Percentiles rank a stretch among this genome's conserved stretches.
Conservation (phyloP, 371 early-diverging fungal species). For the Lichtheimia hyalospora region DNA sequence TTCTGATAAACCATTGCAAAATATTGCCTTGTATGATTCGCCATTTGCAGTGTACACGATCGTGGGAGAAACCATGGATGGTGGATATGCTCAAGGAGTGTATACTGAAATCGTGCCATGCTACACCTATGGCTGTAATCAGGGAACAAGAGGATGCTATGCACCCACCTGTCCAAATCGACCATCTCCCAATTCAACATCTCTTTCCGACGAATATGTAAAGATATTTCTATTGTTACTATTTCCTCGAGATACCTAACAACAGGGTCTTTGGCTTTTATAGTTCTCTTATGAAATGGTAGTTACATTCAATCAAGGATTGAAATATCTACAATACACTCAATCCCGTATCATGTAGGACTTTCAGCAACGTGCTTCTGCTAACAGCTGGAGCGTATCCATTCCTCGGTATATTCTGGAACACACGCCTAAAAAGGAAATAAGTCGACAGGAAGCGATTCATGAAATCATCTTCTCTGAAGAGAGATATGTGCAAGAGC, state of each 20-base stretch:
- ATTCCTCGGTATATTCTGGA: too few relatives aligned
- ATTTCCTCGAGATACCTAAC: neutral
- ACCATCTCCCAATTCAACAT: neutral
- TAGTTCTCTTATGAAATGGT: too few relatives aligned
- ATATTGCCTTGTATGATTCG: slow-evolving; percentile 36
- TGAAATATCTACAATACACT: too few relatives aligned
- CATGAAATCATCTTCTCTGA: slow-evolving; percentile 91
- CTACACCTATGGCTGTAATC: slow-evolving; percentile 33
- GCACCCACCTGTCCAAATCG: slow-evolving; percentile 42
- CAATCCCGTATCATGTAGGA: too few relatives aligned
- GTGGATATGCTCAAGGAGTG: slow-evolving; percentile 37
- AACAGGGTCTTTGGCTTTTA: too few relatives aligned
- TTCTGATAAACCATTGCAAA: slow-evolving; percentile 39
- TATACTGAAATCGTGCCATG: slow-evolving; percentile 37
- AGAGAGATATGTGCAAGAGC: slow-evolving; percentile 86
- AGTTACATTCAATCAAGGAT: too few relatives aligned
- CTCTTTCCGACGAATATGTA: neutral
- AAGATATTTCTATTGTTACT: neutral
- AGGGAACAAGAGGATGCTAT: slow-evolving; percentile 38
- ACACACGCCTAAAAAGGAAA: slow-evolving; percentile 61
- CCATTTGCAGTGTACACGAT: slow-evolving; percentile 37
- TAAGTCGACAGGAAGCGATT: slow-evolving; percentile 89
- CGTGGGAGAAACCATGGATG: slow-evolving; percentile 20
- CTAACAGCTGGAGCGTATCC: too few relatives aligned
- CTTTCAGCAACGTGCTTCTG: too few relatives aligned